A percentile compares a stretch with the other conserved stretches of the same genome.
Evolutionary conservation across 2,329 filamentous ascomycete species (phyloP).

Genomic region (Gliomastix tumulicola): DNA sequence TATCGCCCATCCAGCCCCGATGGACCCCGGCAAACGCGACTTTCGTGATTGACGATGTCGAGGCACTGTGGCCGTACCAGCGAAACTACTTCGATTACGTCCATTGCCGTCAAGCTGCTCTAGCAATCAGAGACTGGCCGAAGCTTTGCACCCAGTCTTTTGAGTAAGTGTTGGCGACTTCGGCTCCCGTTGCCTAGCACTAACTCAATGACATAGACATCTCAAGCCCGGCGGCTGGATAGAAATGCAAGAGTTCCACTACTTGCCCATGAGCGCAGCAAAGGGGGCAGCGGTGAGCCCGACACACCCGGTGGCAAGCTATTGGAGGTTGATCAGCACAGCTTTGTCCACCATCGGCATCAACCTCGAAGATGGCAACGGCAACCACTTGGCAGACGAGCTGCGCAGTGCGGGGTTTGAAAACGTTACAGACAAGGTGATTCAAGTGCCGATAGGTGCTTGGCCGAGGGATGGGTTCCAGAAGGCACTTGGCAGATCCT

Average conservation of each 20-base stretch:
- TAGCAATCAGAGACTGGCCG: constrained; percentile 14
- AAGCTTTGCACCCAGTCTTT: constrained; percentile 1
- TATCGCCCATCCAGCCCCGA: constrained; percentile 51
- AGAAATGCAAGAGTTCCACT: constrained; percentile 1
- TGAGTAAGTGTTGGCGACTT: neutral
- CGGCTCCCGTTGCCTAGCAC: neutral
- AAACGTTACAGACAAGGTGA: constrained; percentile 2
- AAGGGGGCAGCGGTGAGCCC: constrained; percentile 1
- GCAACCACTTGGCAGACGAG: neutral
- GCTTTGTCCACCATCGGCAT: neutral
- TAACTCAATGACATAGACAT: constrained; percentile 1
- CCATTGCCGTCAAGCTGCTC: constrained; percentile 22
- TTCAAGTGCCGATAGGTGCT: constrained; percentile 4
- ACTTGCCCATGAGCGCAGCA: neutral
- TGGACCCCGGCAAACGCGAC: constrained; percentile 55
- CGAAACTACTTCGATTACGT: constrained; percentile 30
- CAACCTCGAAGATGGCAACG: constrained; percentile 1
- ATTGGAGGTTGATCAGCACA: constrained; percentile 1
- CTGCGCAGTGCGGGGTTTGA: constrained; percentile 2
- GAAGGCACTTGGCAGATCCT: neutral
- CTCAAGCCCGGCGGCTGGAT: constrained; percentile 7
- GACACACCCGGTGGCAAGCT: neutral
- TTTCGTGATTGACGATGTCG: constrained; percentile 60
- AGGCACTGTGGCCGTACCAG: constrained; percentile 36
- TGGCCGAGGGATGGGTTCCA: constrained; percentile 4